phyloP scores from a whole-genome alignment of 768 basidiomycete genomes.

The Kwoniella sp. region DNA sequence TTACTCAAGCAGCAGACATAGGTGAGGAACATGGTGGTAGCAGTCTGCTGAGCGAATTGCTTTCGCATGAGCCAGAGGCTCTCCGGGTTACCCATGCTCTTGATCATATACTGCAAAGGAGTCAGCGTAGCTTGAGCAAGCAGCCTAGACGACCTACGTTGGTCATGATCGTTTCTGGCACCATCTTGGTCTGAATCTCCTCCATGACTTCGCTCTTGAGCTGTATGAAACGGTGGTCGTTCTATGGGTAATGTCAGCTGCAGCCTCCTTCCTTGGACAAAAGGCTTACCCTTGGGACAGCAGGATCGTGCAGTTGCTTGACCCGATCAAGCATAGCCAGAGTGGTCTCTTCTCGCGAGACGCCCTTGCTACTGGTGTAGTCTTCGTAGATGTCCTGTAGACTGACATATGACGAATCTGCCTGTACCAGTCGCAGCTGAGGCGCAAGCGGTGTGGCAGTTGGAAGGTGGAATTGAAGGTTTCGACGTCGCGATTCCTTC shows the following conservation, averaged over 20 bases:
- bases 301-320: slow-evolving; percentile 50
- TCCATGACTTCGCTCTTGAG: slow-evolving; percentile 71
- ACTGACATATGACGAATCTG: slow-evolving; percentile 82
- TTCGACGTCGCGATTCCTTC: slow-evolving; percentile 89
- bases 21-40: slow-evolving; percentile 85
- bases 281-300: slow-evolving; percentile 30
- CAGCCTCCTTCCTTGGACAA: too few species aligned
- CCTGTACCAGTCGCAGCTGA: slow-evolving; percentile 77
- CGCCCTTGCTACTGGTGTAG: slow-evolving; percentile 68
- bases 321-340: slow-evolving; percentile 80
- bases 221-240: slow-evolving; percentile 29
- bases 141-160: slow-evolving; percentile 57
- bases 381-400: slow-evolving; percentile 92
- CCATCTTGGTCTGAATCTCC: slow-evolving; percentile 77
- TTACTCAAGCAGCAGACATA: slow-evolving; percentile 78
- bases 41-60: slow-evolving; percentile 87
- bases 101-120: slow-evolving; percentile 75
- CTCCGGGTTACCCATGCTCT: slow-evolving; percentile 72
- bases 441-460: slow-evolving; percentile 74
- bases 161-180: slow-evolving; percentile 80
- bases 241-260: slow-evolving; percentile 16
- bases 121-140: neutral
- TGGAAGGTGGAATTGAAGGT: slow-evolving; percentile 85
- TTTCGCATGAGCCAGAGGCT: slow-evolving; percentile 97
- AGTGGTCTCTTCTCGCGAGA: slow-evolving; percentile 81